phyloP scores from a whole-genome alignment of 176 grass and related monocot species.

The Oryza coarctata region DNA sequence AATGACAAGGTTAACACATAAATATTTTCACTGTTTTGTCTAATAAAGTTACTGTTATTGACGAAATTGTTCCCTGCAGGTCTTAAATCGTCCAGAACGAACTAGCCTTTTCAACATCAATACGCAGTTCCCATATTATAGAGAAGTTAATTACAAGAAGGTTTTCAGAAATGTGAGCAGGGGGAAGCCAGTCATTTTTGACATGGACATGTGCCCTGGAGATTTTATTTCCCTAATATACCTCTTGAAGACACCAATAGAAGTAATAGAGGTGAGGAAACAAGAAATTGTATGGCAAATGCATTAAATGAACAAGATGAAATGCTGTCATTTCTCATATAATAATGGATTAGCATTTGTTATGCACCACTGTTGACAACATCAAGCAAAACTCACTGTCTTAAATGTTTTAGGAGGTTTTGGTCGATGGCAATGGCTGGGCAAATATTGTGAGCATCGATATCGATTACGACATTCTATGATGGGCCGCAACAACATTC shows the following conservation, averaged over 20 bases:
- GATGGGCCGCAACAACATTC: conserved; percentile 96
- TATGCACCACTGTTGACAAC: not conserved
- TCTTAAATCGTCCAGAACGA: conserved; percentile 52
- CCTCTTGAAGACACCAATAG: conserved; percentile 71
- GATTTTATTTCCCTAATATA: conserved; percentile 88
- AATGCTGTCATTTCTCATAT: not conserved
- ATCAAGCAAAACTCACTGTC: not conserved
- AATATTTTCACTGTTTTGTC: not conserved
- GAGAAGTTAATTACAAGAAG: conserved; percentile 59
- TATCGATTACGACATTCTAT: conserved; percentile 85
- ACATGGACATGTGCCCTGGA: conserved; percentile 97
- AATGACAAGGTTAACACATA: not conserved
- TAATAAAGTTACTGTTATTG: not conserved
- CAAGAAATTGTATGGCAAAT: not conserved
- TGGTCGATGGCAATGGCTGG: conserved; percentile 81
- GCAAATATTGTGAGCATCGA: conserved; percentile 77
- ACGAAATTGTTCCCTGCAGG: conserved; percentile 42
- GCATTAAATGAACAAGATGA: conserved; percentile 3
- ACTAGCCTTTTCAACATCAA: conserved; percentile 67
- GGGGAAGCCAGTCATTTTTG: conserved; percentile 71
- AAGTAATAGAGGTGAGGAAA: conserved; percentile 59
- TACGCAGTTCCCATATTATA: conserved; percentile 76
- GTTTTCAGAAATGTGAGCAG: conserved; percentile 38
- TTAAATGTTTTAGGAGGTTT: conserved; percentile 49
- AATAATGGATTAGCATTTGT: not conserved